phyloP scores from a whole-genome alignment of 495 filamentous ascomycete species.

The Usnea hakonensis region DNA sequence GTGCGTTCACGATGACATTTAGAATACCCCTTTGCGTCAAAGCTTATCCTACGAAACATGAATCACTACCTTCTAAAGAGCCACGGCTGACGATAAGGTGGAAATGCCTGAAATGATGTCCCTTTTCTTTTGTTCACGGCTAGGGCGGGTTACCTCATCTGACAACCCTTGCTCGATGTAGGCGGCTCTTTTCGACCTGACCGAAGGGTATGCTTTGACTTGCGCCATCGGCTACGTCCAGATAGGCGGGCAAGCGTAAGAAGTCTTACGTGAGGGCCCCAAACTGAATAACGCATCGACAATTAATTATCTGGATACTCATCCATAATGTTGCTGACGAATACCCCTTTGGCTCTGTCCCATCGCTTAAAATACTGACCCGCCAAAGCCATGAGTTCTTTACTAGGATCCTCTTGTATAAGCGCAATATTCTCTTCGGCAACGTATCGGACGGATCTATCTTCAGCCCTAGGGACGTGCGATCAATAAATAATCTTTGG shows the following conservation, averaged over 20 bases:
- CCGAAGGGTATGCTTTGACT: too few relatives aligned
- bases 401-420: constrained; percentile 44
- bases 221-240: too few relatives aligned
- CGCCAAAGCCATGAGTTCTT: constrained; percentile 57
- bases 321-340: constrained; percentile 80
- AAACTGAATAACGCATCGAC: not conserved
- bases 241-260: too few relatives aligned
- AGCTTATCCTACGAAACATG: not conserved
- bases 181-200: not conserved
- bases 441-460: constrained; percentile 65
- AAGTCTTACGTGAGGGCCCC: too few relatives aligned
- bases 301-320: constrained; percentile 76
- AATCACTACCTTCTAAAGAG: not conserved
- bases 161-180: not conserved
- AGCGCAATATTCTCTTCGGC: constrained; percentile 81
- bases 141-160: not conserved
- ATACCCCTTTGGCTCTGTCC: constrained; percentile 54
- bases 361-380: constrained; percentile 88
- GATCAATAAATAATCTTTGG: constrained; percentile 10
- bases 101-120: not conserved
- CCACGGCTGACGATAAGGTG: not conserved
- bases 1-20: not conserved
- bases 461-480: constrained; percentile 50
- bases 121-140: not conserved
- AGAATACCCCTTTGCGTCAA: constrained; percentile 4